Evolutionary conservation across 2,329 filamentous ascomycete species (phyloP), one percentile per base, ranked within the genome.

Genomic region (Bipolaris sorokiniana): DNA sequence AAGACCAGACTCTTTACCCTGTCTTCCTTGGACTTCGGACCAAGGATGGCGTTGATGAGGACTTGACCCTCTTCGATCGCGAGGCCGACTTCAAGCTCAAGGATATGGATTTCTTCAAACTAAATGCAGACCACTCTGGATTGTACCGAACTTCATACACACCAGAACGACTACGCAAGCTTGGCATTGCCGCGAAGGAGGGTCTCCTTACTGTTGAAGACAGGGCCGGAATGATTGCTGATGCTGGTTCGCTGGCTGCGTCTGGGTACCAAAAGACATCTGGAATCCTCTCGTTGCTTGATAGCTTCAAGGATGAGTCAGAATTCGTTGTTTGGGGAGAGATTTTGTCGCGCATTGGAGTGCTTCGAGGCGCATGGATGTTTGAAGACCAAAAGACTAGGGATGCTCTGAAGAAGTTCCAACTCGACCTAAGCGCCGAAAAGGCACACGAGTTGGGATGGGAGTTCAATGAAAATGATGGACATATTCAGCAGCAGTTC

Each of bases 281-380:
- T 15, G 92, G 92, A 11, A 84, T 97, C 50, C 80, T 98, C 41
- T 92, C 90, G 51, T 83, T 98, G 13, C 83, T 98, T 52, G 90
- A 96, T 75, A 88, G 90, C 48, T 95, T 98, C 73, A 86, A 88
- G 70, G 81, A 79, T 60, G 94, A 98, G 79, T 82, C 87, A 0
- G 91, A 96, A 69, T 97, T 92, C 65, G 91, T 97, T 37, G 94
- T 98, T 3, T 98, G 94, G 94, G 92, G 91, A 65, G 93, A 97
- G 77, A 91, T 98, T 57, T 85, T 92, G 48, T 85, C 89, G 44
- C 88, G 92, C 45, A 84, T 97, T 57, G 86, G 85, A 22, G 84
- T 88, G n/a, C 84, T 98, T 34, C 90, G 93, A 65, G 85, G 85
- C 51, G 90, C 94, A 7, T 98, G 93, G 93, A 82, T 94, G 46